phyloP scores from a whole-genome alignment of 1,284 basidiomycete species.

The Pholiota adiposa region DNA sequence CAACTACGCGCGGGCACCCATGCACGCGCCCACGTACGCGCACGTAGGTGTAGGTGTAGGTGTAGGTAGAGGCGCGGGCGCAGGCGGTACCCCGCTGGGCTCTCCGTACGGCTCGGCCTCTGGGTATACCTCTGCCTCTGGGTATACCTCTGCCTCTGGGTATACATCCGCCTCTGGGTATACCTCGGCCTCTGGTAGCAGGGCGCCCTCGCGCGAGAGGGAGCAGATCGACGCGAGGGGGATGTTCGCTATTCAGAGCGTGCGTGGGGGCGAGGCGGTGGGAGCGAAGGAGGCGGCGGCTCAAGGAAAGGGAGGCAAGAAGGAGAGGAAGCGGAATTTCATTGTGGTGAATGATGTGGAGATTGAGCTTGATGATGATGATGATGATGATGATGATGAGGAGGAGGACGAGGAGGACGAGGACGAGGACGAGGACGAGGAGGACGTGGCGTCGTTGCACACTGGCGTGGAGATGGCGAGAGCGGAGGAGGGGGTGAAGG shows the following conservation, averaged over 20 bases:
- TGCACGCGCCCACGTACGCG: background rate
- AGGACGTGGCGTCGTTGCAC: too few species aligned
- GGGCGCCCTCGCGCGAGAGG: background rate
- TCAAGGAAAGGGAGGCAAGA: background rate
- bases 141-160: background rate
- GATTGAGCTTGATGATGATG: constrained; percentile 32
- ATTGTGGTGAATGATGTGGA: constrained; percentile 36
- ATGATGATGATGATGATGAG: constrained; percentile 21
- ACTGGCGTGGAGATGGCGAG: too few species aligned
- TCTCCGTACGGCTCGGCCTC: too few species aligned
- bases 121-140: background rate
- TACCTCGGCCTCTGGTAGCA: background rate
- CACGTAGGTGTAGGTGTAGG: background rate
- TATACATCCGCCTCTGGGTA: background rate
- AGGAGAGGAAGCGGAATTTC: constrained; percentile 26
- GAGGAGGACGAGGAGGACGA: constrained; percentile 10
- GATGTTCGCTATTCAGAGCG: too few species aligned
- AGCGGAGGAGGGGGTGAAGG: too few species aligned
- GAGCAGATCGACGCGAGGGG: background rate
- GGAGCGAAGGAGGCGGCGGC: background rate
- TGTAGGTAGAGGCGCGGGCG: background rate
- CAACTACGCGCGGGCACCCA: background rate
- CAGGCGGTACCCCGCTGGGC: too few species aligned
- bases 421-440: too few species aligned
- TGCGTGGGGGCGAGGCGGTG: background rate